These are phyloP conservation scores for Candida sanyaensis DNA, from an alignment of 1,139 yeast genomes.

Conservation along the genomic window DNA sequence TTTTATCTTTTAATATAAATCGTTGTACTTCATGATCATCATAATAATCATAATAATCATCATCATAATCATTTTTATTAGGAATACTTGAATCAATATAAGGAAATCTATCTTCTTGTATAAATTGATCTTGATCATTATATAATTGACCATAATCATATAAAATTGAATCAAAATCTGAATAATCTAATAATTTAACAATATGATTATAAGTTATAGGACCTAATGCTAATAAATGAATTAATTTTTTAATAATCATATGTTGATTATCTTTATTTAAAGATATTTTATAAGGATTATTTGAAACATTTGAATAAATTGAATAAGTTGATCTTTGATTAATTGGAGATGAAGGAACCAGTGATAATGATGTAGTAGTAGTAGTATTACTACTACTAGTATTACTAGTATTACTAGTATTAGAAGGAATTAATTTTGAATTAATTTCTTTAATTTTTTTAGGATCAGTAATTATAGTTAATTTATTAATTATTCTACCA, in stretches of 20 bases:
- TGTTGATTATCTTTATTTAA: slow-evolving; percentile 28
- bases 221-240: slow-evolving; percentile 41
- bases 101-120: slow-evolving; percentile 36
- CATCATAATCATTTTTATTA: slow-evolving; percentile 5
- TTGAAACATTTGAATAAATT: neutral
- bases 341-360: slow-evolving; percentile 1
- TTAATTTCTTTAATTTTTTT: slow-evolving; percentile 26
- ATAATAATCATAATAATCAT: slow-evolving; percentile 5
- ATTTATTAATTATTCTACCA: slow-evolving; percentile 35
- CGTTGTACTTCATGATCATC: slow-evolving; percentile 6
- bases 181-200: slow-evolving; percentile 10
- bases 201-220: slow-evolving; percentile 26
- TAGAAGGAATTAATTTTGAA: too few species aligned
- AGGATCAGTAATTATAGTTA: slow-evolving; percentile 35
- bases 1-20: slow-evolving; percentile 40
- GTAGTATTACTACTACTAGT: too few species aligned
- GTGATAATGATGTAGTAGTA: too few species aligned
- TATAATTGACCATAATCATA: slow-evolving; percentile 30
- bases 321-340: neutral
- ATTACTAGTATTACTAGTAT: too few species aligned
- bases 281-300: slow-evolving; percentile 1
- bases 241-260: slow-evolving; percentile 26
- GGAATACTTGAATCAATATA: slow-evolving; percentile 7
- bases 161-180: slow-evolving; percentile 14
- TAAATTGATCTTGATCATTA: slow-evolving; percentile 34